Percentiles rank a stretch among this genome's conserved stretches.
Evolutionary conservation across 495 filamentous ascomycete genomes (phyloP).

Genomic region (Annulohypoxylon maeteangense): DNA sequence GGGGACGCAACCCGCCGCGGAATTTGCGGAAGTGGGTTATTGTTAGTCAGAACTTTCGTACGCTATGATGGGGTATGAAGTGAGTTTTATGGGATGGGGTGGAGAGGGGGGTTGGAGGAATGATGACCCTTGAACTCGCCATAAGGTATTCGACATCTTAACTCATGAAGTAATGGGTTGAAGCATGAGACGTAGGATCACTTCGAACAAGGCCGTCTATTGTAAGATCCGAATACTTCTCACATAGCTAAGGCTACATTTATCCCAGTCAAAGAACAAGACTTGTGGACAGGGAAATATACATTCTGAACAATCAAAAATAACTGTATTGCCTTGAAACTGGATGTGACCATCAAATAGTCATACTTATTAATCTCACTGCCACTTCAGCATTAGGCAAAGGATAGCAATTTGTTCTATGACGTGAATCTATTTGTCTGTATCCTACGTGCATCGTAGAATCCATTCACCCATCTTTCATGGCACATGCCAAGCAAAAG

Average conservation of each 20-base stretch:
- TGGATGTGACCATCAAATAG: neutral
- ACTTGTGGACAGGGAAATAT: neutral
- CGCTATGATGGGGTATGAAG: conserved; percentile 45
- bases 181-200: neutral
- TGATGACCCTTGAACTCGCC: no score
- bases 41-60: conserved; percentile 76
- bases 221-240: neutral
- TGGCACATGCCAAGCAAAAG: neutral
- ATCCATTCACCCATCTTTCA: neutral
- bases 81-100: neutral
- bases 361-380: neutral
- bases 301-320: neutral
- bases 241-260: no score
- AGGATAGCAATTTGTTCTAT: neutral
- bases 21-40: conserved; percentile 71
- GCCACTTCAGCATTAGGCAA: neutral
- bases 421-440: neutral
- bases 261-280: neutral
- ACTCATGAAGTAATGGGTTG: neutral
- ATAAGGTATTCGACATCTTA: neutral
- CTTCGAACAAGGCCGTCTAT: neutral
- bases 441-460: neutral
- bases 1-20: conserved; percentile 47
- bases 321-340: neutral
- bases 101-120: neutral